These are phyloP conservation scores for Pisolithus thermaeus DNA, from an alignment of 1,284 basidiomycete genomes.

Conservation along the genomic window DNA sequence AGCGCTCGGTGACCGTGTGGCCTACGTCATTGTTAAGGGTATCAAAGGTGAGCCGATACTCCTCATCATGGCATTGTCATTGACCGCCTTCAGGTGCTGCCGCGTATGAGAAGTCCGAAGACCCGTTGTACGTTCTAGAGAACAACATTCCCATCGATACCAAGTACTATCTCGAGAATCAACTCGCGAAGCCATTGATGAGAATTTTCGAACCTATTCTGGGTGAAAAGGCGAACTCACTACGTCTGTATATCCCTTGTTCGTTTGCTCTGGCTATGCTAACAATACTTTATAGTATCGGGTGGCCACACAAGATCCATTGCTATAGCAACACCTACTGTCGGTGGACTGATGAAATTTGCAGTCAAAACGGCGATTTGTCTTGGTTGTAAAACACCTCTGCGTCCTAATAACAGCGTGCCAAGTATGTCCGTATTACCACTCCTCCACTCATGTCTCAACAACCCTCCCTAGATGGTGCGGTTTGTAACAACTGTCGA, in stretches of 20 bases:
- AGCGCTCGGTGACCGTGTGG: constrained; percentile 90
- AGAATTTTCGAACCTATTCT: constrained; percentile 97
- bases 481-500: constrained; percentile 90
- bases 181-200: constrained; percentile 91
- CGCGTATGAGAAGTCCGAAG: constrained; percentile 97
- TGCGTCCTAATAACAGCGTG: constrained; percentile 65
- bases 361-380: constrained; percentile 92
- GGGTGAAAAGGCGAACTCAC: constrained; percentile 79
- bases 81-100: constrained; percentile 63
- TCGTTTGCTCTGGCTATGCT: constrained; percentile 1
- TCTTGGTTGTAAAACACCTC: constrained; percentile 86
- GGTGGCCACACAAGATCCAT: constrained; percentile 93
- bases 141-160: constrained; percentile 97
- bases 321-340: constrained; percentile 89
- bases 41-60: constrained; percentile 64
- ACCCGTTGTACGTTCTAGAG: constrained; percentile 92
- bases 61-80: neutral
- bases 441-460: neutral
- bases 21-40: constrained; percentile 95
- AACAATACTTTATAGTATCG: constrained; percentile 53
- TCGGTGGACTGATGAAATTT: constrained; percentile 96
- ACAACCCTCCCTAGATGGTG: constrained; percentile 56
- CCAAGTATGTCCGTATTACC: constrained; percentile 44
- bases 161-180: constrained; percentile 94
- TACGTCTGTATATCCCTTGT: constrained; percentile 51